Evolutionary conservation across 1,284 basidiomycete genomes (phyloP), one percentile per base, ranked within the genome.

Genomic region (Meripilus lineatus): DNA sequence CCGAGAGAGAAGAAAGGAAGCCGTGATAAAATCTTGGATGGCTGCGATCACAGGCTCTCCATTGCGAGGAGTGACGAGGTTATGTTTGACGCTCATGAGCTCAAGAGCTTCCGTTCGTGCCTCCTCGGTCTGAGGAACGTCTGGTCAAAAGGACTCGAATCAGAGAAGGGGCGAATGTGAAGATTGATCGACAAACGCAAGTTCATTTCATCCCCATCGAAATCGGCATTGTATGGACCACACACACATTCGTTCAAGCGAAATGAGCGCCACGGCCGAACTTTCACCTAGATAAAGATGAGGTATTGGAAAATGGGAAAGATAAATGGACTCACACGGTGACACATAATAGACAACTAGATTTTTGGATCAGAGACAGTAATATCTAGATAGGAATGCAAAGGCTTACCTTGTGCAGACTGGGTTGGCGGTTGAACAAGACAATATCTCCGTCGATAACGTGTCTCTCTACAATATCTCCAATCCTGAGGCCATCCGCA

Each of bases 191-290:
- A 72, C 89, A 54, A 57, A 93, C 92, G 94, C 58, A 99, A 74
- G 67, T 99, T 99, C 96, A 99, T 99, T 67, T 99, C 96, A 64
- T 99, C 96, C 51, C 96, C 96, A 62, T 99, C 96, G 58, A 99
- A 99, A 71, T 99, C 96, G 44, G 96, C 96, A 61, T 98, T 98
- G 71, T 99, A 99, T 2, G 96, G 96, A 42, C 93, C 95, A 67
- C 96, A 99, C 7, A 96, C 96, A 79, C 96, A 99, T 65, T 99
- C 96, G 63, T 99, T 99, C 46, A 99, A 72, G 38, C 96, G 81
- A 72, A 99, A 97, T 1, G 96, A 93, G 53, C 95, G 74, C 96
- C 96, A 99, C 28, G 96, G 96, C 24, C 96, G 77, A 45, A 99
- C 81, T 76, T 95, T 95, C 46, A 82, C 81, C 81, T 84, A 46